Base-by-base conservation (phyloP, 2,329 filamentous ascomycete species). In the Coniochaeta prunicola region DNA sequence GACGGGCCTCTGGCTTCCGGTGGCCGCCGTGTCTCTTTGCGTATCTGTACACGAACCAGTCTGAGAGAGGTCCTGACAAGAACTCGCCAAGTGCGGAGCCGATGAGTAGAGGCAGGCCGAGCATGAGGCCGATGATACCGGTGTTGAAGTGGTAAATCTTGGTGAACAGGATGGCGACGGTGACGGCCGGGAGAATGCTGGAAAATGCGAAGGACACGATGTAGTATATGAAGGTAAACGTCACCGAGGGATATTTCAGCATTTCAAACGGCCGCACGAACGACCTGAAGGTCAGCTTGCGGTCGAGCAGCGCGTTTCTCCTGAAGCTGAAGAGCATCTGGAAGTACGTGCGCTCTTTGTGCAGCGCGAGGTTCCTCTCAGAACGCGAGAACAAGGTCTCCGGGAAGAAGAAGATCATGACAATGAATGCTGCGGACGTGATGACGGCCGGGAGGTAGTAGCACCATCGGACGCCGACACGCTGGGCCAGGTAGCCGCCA, bases 261-360 rank as follows among this genome's bases (percentile, higher is more conserved):
- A 60, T 58, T 40, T 60, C 56, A 24, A 60, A 60, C 7, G 59
- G 54, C 4, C 54, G 34, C 12, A 55, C 48, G 12, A 60, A 28
- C 4, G 54, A 26, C 15, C 56, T 19, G 28, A 57, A 5, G 21
- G 45, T 56, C 3, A 60, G 31, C 31, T 60, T 48, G 4, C 59
- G 24, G 56, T 60, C 59, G 24, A 58, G 59, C 36, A 60, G 38
- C 2, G 59, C 59, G 53, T 60, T 60, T 1, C 50, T 17, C 3
- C 59, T 56, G 50, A 58, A 60, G 50, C 53, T 58, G 59, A 60
- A 60, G 9, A 60, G 56, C 59, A 60, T 60, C 53, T 60, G 56
- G 15, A 53, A 26, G 28, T 60, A 60, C 3, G 56, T 60, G 7
- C 59, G 56, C 56, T 60, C 59, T 38, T 53, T 58, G 33, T 60